phyloP scores from a whole-genome alignment of 2,329 filamentous ascomycete species.

The Xenoacremonium recifei region DNA sequence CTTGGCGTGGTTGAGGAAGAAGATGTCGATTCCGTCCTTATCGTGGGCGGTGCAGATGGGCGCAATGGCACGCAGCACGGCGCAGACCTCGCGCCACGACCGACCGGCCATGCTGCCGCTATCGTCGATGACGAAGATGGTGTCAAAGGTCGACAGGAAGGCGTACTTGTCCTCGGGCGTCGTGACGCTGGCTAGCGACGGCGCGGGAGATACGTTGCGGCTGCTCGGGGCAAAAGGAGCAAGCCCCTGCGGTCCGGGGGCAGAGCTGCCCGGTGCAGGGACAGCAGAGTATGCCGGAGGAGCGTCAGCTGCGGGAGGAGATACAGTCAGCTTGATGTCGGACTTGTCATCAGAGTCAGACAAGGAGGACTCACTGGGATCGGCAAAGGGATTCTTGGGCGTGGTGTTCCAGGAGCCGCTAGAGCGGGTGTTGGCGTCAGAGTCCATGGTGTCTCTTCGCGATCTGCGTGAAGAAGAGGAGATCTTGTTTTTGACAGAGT shows the following conservation, averaged over 20 bases:
- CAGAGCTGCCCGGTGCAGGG: slow-evolving; percentile 1
- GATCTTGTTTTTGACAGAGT: too few relatives aligned
- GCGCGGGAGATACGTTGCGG: slow-evolving; percentile 13
- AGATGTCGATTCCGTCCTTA: slow-evolving; percentile 82
- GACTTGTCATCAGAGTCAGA: neutral
- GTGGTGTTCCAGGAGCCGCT: slow-evolving; percentile 6
- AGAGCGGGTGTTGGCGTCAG: slow-evolving; percentile 5
- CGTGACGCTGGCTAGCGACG: slow-evolving; percentile 27
- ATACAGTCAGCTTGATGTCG: too few relatives aligned
- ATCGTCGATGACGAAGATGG: slow-evolving; percentile 88
- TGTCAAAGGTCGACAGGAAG: slow-evolving; percentile 80
- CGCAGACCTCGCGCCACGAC: slow-evolving; percentile 73
- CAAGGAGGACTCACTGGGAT: neutral
- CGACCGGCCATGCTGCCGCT: slow-evolving; percentile 78
- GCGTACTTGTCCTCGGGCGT: slow-evolving; percentile 65
- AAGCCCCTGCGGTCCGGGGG: slow-evolving; percentile 1
- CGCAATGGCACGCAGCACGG: slow-evolving; percentile 70
- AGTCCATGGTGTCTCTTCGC: slow-evolving; percentile 4
- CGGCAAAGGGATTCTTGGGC: slow-evolving; percentile 9
- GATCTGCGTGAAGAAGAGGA: too few relatives aligned
- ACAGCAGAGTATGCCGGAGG: slow-evolving; percentile 34
- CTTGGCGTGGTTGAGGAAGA: slow-evolving; percentile 80
- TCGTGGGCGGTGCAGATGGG: slow-evolving; percentile 82
- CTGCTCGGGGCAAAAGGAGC: slow-evolving; percentile 12
- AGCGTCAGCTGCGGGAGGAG: slow-evolving; percentile 25